These are phyloP conservation scores for Alectoria sarmentosa DNA, from an alignment of 495 filamentous ascomycete genomes.

Conservation along the genomic window DNA sequence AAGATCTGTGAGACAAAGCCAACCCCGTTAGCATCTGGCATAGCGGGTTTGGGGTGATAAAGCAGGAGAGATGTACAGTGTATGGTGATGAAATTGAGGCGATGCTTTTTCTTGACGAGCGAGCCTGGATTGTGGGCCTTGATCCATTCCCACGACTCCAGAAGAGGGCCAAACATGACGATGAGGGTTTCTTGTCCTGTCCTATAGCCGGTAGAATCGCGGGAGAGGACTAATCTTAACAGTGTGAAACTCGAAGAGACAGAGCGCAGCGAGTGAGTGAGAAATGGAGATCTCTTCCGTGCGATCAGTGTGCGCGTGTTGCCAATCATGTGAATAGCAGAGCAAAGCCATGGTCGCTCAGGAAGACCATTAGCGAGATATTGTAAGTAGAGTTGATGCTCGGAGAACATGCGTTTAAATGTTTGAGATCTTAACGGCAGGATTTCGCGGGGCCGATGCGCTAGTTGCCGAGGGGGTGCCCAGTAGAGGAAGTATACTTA, in stretches of 20 bases:
- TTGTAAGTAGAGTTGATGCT: background rate
- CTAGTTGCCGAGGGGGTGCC: no score
- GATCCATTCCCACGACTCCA: slow-evolving; percentile 36
- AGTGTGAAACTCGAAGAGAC: background rate
- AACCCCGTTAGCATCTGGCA: background rate
- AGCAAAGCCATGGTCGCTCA: background rate
- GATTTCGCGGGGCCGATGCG: no score
- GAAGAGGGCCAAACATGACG: slow-evolving; percentile 25
- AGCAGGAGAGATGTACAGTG: slow-evolving; percentile 54
- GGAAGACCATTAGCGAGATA: background rate
- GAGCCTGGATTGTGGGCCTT: slow-evolving; percentile 44
- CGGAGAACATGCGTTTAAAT: background rate
- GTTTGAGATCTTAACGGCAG: no score
- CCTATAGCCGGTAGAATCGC: background rate
- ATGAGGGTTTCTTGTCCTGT: background rate
- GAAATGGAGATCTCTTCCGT: background rate
- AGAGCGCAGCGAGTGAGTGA: background rate
- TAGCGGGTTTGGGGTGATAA: background rate
- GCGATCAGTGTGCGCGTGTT: background rate
- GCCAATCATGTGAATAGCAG: background rate
- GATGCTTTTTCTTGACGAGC: slow-evolving; percentile 47
- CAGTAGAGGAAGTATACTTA: no score
- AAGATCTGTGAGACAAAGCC: slow-evolving; percentile 45
- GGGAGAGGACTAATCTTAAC: background rate
- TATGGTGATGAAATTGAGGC: slow-evolving; percentile 76